Conservation (phyloP, 495 filamentous ascomycete species). For the Penicillium fimorum region DNA sequence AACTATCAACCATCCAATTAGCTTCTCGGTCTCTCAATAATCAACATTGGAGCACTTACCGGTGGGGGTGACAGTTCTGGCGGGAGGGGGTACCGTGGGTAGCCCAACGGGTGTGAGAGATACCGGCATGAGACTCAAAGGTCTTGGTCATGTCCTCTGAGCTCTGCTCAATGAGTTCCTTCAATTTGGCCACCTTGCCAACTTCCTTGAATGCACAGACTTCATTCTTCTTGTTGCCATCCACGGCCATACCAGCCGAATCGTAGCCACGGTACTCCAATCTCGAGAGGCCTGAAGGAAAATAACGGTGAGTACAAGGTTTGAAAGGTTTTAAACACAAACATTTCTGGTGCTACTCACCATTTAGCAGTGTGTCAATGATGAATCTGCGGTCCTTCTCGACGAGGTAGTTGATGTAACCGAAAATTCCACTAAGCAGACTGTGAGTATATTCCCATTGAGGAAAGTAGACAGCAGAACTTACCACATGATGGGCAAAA, state of each 20-base stretch:
- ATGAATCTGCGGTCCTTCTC: slow-evolving; percentile 97
- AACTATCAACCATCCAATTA: slow-evolving; percentile 35
- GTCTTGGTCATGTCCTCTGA: slow-evolving; percentile 83
- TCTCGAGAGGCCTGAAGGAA: slow-evolving; percentile 64
- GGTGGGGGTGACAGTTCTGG: slow-evolving; percentile 95
- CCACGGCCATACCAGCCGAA: slow-evolving; percentile 91
- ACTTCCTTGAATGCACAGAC: slow-evolving; percentile 98
- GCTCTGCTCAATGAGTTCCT: slow-evolving; percentile 81
- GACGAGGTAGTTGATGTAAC: slow-evolving; percentile 87
- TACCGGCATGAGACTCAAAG: slow-evolving; percentile 96
- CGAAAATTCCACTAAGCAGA: slow-evolving; percentile 87
- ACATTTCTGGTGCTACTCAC: slow-evolving; percentile 36
- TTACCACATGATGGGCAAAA: slow-evolving; percentile 39
- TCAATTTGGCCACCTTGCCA: slow-evolving; percentile 95
- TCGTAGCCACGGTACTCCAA: slow-evolving; percentile 98
- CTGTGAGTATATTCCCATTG: slow-evolving; percentile 1
- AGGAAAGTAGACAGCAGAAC: slow-evolving; percentile 9
- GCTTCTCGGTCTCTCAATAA: background rate
- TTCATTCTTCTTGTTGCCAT: slow-evolving; percentile 98
- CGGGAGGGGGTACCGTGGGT: slow-evolving; percentile 94
- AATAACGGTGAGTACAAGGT: slow-evolving; percentile 7
- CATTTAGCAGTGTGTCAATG: slow-evolving; percentile 93
- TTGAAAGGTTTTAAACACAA: too few relatives aligned
- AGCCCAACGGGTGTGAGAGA: slow-evolving; percentile 98
- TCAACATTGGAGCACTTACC: slow-evolving; percentile 53